A percentile compares a stretch with the other conserved stretches of the same genome.
phyloP scores from a whole-genome alignment of 2,329 filamentous ascomycete genomes.

The Aspergillus sp. region DNA sequence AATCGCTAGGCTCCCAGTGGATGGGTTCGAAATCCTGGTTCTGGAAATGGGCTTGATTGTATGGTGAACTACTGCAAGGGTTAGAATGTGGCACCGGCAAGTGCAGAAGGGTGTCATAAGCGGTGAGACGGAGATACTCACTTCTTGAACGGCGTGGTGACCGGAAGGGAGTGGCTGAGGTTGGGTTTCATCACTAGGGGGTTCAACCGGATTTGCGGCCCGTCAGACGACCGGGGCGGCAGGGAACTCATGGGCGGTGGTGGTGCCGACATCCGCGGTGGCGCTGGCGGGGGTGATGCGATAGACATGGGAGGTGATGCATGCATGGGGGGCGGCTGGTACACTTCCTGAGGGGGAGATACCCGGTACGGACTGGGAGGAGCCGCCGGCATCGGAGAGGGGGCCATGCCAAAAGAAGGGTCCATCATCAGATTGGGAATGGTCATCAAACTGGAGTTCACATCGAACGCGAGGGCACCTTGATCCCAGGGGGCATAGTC shows the following conservation, averaged over 20 bases:
- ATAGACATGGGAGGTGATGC: constrained; percentile 27
- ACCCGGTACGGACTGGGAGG: constrained; percentile 34
- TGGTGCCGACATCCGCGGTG: constrained; percentile 29
- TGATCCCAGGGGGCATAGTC: constrained; percentile 42
- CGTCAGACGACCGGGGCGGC: constrained; percentile 37
- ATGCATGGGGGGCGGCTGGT: constrained; percentile 34
- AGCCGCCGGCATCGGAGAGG: constrained; percentile 34
- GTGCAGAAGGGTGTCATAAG: not conserved
- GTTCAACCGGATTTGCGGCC: constrained; percentile 46
- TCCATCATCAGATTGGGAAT: constrained; percentile 45
- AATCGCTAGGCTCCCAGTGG: constrained; percentile 47
- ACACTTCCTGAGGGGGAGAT: constrained; percentile 39
- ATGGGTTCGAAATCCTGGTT: constrained; percentile 50
- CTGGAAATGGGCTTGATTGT: constrained; percentile 50
- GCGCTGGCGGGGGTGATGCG: constrained; percentile 30
- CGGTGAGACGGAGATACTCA: constrained; percentile 22
- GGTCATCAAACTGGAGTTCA: constrained; percentile 44
- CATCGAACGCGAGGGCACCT: constrained; percentile 41
- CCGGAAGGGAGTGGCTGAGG: constrained; percentile 42
- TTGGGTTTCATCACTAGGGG: constrained; percentile 45
- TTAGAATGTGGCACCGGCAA: constrained; percentile 3
- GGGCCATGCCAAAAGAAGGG: constrained; percentile 31
- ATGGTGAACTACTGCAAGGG: constrained; percentile 39
- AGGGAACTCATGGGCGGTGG: constrained; percentile 38
- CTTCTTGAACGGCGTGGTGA: constrained; percentile 47